Conservation (phyloP, 768 basidiomycete species). For the Zangia roseola region DNA sequence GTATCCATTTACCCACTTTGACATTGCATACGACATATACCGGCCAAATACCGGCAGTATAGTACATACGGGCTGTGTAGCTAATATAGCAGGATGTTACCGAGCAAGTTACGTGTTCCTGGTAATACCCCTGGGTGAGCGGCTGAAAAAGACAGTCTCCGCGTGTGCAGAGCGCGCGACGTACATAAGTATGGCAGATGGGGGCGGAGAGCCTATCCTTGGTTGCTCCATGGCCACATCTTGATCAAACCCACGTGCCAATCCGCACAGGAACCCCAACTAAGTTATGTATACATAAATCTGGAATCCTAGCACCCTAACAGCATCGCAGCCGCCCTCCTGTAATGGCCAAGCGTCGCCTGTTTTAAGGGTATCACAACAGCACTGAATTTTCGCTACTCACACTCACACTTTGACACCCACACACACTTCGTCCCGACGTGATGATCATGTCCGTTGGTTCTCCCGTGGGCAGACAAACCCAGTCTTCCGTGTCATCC, state of each 20-base stretch:
- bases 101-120: conserved; percentile 16
- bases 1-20: conserved; percentile 14
- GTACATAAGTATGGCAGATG: conserved; percentile 8
- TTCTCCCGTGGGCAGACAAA: conserved; percentile 12
- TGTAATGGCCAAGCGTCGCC: conserved; percentile 29
- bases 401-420: neutral
- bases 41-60: conserved; percentile 4
- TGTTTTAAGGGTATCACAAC: conserved; percentile 26
- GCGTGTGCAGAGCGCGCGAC: conserved; percentile 17
- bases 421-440: conserved; percentile 1
- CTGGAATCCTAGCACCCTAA: conserved; percentile 23
- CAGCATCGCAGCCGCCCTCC: conserved; percentile 8
- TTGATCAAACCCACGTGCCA: conserved; percentile 28
- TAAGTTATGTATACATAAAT: conserved; percentile 24
- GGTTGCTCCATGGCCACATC: conserved; percentile 4
- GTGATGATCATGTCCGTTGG: conserved; percentile 19
- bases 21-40: conserved; percentile 15
- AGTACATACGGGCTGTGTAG: conserved; percentile 9
- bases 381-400: conserved; percentile 6
- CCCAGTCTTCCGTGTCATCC: conserved; percentile 3
- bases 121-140: neutral
- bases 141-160: conserved; percentile 28
- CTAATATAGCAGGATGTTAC: conserved; percentile 24
- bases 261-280: conserved; percentile 20
- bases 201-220: conserved; percentile 13